Percentiles rank a stretch among this genome's conserved stretches.
These are phyloP conservation scores for Recurvomyces mirabilis DNA, from an alignment of 495 filamentous ascomycete genomes.

Conservation along the genomic window DNA sequence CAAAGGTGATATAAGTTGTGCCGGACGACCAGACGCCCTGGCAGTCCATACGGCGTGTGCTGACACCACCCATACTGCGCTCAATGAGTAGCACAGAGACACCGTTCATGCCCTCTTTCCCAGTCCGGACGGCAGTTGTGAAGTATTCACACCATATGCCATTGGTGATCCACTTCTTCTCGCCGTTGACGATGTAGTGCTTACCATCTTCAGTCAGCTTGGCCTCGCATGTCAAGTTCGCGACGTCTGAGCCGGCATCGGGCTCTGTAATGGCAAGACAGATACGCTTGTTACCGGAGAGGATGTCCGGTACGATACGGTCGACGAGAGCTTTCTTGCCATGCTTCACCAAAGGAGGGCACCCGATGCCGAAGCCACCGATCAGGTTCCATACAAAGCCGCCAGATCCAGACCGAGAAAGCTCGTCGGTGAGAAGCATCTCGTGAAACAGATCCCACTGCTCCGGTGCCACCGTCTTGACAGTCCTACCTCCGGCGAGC, in stretches of 20 bases:
- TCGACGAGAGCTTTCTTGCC: slow-evolving; percentile 85
- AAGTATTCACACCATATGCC: slow-evolving; percentile 80
- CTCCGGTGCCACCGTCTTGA: slow-evolving; percentile 69
- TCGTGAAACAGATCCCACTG: slow-evolving; percentile 99
- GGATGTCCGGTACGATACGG: slow-evolving; percentile 67
- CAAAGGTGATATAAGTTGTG: slow-evolving; percentile 94
- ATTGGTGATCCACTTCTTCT: slow-evolving; percentile 99
- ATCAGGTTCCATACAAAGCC: slow-evolving; percentile 98
- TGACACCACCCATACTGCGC: slow-evolving; percentile 67
- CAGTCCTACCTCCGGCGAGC: slow-evolving; percentile 48
- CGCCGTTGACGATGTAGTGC: slow-evolving; percentile 97
- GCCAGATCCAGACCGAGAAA: slow-evolving; percentile 77
- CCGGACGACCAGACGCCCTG: slow-evolving; percentile 92
- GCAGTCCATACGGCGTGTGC: slow-evolving; percentile 92
- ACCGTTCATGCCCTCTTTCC: slow-evolving; percentile 76
- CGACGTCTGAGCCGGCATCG: slow-evolving; percentile 71
- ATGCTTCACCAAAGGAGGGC: slow-evolving; percentile 83
- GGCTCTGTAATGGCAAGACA: slow-evolving; percentile 81
- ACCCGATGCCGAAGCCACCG: slow-evolving; percentile 87
- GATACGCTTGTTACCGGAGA: slow-evolving; percentile 89
- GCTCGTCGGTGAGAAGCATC: slow-evolving; percentile 84
- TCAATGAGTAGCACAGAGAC: slow-evolving; percentile 82
- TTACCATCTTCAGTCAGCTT: slow-evolving; percentile 89
- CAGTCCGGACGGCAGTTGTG: slow-evolving; percentile 89
- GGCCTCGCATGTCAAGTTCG: slow-evolving; percentile 88